Percentiles rank a stretch among this genome's conserved stretches.
phyloP scores from a whole-genome alignment of 768 basidiomycete species.

The Psilocybe cubensis region DNA sequence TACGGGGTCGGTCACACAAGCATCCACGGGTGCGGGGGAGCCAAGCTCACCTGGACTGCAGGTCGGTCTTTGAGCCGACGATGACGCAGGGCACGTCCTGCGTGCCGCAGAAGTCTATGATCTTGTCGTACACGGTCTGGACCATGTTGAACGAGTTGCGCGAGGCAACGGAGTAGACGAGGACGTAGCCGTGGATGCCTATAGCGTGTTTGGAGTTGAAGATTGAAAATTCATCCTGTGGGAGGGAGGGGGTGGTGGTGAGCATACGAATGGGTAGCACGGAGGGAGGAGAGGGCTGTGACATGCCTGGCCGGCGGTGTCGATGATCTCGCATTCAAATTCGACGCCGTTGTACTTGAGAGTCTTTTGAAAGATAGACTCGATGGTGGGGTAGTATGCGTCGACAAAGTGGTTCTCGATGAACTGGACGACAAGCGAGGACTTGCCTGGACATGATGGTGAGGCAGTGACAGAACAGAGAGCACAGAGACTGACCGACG shows the following conservation, averaged over 20 bases:
- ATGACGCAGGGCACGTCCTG: slow-evolving; percentile 87
- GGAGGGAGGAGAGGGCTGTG: slow-evolving; percentile 23
- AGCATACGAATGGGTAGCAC: neutral
- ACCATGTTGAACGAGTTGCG: slow-evolving; percentile 91
- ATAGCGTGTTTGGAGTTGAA: slow-evolving; percentile 89
- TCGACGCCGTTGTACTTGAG: slow-evolving; percentile 80
- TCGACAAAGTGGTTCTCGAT: slow-evolving; percentile 87
- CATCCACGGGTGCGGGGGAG: too few relatives aligned
- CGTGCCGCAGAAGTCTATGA: slow-evolving; percentile 83
- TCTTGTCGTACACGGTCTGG: slow-evolving; percentile 89
- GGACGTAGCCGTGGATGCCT: slow-evolving; percentile 92
- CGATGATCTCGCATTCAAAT: slow-evolving; percentile 92
- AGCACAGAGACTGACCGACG: slow-evolving; percentile 60
- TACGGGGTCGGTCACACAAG: too few relatives aligned
- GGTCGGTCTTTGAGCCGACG: slow-evolving; percentile 88
- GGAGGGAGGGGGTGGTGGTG: slow-evolving; percentile 1
- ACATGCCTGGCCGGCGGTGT: slow-evolving; percentile 91
- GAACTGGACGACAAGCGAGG: slow-evolving; percentile 87
- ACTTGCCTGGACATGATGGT: slow-evolving; percentile 69
- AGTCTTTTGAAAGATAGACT: slow-evolving; percentile 75
- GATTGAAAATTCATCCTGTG: slow-evolving; percentile 89
- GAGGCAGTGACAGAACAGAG: slow-evolving; percentile 21
- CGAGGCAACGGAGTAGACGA: slow-evolving; percentile 90
- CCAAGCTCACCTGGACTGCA: slow-evolving; percentile 76
- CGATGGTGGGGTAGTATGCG: slow-evolving; percentile 91